These are phyloP conservation scores for Sungouiella thailandica DNA, from an alignment of 805 yeast species.

Conservation along the genomic window DNA sequence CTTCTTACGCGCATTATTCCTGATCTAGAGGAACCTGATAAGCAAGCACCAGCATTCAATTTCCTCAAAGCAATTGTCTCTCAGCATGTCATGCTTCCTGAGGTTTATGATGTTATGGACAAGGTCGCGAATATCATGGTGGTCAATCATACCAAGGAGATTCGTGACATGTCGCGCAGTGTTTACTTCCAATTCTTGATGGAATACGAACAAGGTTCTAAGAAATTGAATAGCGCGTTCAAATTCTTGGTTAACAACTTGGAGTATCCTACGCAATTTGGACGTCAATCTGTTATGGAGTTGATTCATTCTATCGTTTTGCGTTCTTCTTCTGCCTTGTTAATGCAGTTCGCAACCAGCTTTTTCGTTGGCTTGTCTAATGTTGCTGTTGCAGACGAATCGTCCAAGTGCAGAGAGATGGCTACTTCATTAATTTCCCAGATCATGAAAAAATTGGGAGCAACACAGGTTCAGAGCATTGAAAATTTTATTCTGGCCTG, in stretches of 20 bases:
- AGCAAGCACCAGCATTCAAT: slow-evolving; percentile 83
- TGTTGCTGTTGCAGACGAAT: slow-evolving; percentile 71
- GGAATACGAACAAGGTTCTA: slow-evolving; percentile 92
- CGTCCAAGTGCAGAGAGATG: slow-evolving; percentile 78
- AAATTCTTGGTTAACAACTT: slow-evolving; percentile 75
- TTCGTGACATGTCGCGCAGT: slow-evolving; percentile 79
- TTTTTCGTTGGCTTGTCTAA: slow-evolving; percentile 81
- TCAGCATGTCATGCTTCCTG: slow-evolving; percentile 74
- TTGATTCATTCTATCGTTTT: slow-evolving; percentile 64
- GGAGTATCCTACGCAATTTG: slow-evolving; percentile 77
- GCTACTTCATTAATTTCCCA: slow-evolving; percentile 57
- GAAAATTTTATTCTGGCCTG: slow-evolving; percentile 51
- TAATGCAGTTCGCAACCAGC: slow-evolving; percentile 61
- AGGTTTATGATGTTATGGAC: slow-evolving; percentile 85
- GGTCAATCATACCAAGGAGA: slow-evolving; percentile 77
- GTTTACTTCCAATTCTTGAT: slow-evolving; percentile 79
- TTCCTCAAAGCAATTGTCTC: slow-evolving; percentile 75
- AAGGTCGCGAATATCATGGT: slow-evolving; percentile 79
- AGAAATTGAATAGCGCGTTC: slow-evolving; percentile 77
- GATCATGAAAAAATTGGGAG: slow-evolving; percentile 47
- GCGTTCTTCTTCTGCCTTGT: slow-evolving; percentile 56
- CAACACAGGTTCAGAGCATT: slow-evolving; percentile 27
- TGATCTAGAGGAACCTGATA: slow-evolving; percentile 83
- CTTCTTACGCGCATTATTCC: slow-evolving; percentile 70
- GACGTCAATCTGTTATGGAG: slow-evolving; percentile 89